Conservation (phyloP, 352 stramenopile genomes). For the Phytophthora ramorum region DNA sequence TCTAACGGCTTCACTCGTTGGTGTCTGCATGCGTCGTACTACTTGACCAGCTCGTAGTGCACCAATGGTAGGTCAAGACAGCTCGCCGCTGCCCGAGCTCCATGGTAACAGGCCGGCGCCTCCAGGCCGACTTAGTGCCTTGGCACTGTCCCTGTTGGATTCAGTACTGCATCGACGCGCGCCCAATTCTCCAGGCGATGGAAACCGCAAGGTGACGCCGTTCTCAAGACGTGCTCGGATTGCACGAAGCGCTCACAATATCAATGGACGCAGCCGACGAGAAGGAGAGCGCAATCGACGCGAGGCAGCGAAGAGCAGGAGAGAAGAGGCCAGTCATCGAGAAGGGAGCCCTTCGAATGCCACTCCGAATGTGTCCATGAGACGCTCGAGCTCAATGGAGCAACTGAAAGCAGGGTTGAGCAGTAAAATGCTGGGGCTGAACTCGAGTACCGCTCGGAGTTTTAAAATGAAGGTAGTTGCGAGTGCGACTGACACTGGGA, state of each 20-base stretch:
- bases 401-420: slow-evolving; percentile 14
- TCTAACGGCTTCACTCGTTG: not conserved
- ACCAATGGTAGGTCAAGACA: slow-evolving; percentile 28
- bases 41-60: not conserved
- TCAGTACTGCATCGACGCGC: slow-evolving; percentile 19
- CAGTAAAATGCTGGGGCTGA: slow-evolving; percentile 3
- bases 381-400: slow-evolving; percentile 18
- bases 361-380: not conserved
- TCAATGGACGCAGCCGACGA: slow-evolving; percentile 6
- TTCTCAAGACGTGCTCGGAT: slow-evolving; percentile 15
- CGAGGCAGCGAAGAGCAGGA: slow-evolving; percentile 8
- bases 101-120: slow-evolving; percentile 13
- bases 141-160: slow-evolving; percentile 26
- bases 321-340: slow-evolving; percentile 15
- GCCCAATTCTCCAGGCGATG: slow-evolving; percentile 5
- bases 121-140: slow-evolving; percentile 12
- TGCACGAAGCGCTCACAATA: slow-evolving; percentile 1
- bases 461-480: slow-evolving; percentile 23
- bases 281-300: slow-evolving; percentile 13
- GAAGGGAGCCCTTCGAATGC: slow-evolving; percentile 10
- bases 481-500: slow-evolving; percentile 6
- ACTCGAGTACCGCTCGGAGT: slow-evolving; percentile 1
- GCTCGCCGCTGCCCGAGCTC: not conserved
- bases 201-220: slow-evolving; percentile 16
- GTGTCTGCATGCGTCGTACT: not conserved